These are phyloP conservation scores for Albophoma yamanashiensis DNA, from an alignment of 2,329 filamentous ascomycete species.

Conservation along the genomic window DNA sequence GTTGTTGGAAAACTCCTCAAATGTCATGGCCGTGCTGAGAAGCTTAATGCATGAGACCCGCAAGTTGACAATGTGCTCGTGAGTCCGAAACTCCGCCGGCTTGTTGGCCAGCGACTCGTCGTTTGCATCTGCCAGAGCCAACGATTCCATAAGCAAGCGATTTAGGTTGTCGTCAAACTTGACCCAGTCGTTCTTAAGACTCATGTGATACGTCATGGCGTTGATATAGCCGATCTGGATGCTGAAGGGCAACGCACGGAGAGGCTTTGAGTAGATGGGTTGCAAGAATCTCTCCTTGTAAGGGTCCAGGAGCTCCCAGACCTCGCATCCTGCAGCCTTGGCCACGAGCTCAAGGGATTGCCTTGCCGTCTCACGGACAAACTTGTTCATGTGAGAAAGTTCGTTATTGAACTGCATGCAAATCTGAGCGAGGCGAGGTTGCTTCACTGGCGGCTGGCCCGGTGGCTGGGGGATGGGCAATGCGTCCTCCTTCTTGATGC, in stretches of 20 bases:
- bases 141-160: slow-evolving; percentile 80
- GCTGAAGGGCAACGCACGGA: slow-evolving; percentile 84
- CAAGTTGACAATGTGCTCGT: slow-evolving; percentile 83
- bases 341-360: slow-evolving; percentile 72
- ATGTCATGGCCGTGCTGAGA: slow-evolving; percentile 84
- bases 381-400: slow-evolving; percentile 88
- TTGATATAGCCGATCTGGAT: slow-evolving; percentile 98
- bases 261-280: slow-evolving; percentile 89
- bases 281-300: slow-evolving; percentile 84
- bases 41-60: slow-evolving; percentile 90
- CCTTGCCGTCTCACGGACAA: slow-evolving; percentile 82
- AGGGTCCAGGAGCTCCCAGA: slow-evolving; percentile 80
- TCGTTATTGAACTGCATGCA: slow-evolving; percentile 82
- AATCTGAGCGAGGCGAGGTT: slow-evolving; percentile 58
- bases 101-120: slow-evolving; percentile 91
- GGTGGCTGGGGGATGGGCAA: slow-evolving; percentile 24
- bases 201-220: slow-evolving; percentile 90
- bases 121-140: slow-evolving; percentile 87
- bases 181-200: slow-evolving; percentile 78
- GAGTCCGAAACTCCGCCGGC: slow-evolving; percentile 87
- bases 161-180: slow-evolving; percentile 88
- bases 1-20: slow-evolving; percentile 79
- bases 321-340: slow-evolving; percentile 62
- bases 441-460: slow-evolving; percentile 35
- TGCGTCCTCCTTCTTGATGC: slow-evolving; percentile 65